phyloP scores from a whole-genome alignment of 176 grass and related monocot genomes.

The Phoenix dactylifera region DNA sequence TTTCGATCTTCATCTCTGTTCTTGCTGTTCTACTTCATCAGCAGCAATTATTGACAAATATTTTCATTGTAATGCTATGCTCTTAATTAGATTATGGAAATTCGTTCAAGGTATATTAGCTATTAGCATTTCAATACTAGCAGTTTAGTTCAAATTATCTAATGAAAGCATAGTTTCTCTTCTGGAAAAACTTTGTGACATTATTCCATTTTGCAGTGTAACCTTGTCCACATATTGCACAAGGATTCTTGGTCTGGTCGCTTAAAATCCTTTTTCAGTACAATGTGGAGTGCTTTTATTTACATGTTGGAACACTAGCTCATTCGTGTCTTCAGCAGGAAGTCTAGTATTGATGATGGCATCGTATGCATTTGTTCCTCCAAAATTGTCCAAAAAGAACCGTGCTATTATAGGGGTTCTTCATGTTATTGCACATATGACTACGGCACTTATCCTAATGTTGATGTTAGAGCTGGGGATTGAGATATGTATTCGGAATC shows the following conservation, averaged over 20 bases:
- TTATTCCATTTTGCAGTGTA: slow-evolving; percentile 52
- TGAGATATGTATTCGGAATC: slow-evolving; percentile 91
- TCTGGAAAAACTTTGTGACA: slow-evolving; percentile 7
- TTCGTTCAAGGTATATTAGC: too few relatives aligned
- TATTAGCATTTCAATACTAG: too few relatives aligned
- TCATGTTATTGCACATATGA: slow-evolving; percentile 76
- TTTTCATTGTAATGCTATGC: too few relatives aligned
- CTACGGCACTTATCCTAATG: slow-evolving; percentile 79
- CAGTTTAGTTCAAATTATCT: too few relatives aligned
- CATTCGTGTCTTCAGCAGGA: slow-evolving; percentile 68
- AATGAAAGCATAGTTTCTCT: too few relatives aligned
- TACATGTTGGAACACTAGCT: slow-evolving; percentile 64
- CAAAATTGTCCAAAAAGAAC: slow-evolving; percentile 74
- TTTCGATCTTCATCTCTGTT: too few relatives aligned
- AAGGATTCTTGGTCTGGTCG: slow-evolving; percentile 70
- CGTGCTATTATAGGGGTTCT: slow-evolving; percentile 79
- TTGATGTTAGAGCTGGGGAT: slow-evolving; percentile 89
- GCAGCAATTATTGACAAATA: too few relatives aligned
- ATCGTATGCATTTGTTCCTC: slow-evolving; percentile 92
- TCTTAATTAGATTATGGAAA: too few relatives aligned
- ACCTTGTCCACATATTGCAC: slow-evolving; percentile 53
- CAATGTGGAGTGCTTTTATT: slow-evolving; percentile 73
- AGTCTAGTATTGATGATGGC: slow-evolving; percentile 48
- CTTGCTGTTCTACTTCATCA: too few relatives aligned
- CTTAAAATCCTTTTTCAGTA: slow-evolving; percentile 60